Evolutionary conservation across 2,329 filamentous ascomycete genomes (phyloP), one percentile per base, ranked within the genome.

Genomic region (Aspergillus alliaceus): DNA sequence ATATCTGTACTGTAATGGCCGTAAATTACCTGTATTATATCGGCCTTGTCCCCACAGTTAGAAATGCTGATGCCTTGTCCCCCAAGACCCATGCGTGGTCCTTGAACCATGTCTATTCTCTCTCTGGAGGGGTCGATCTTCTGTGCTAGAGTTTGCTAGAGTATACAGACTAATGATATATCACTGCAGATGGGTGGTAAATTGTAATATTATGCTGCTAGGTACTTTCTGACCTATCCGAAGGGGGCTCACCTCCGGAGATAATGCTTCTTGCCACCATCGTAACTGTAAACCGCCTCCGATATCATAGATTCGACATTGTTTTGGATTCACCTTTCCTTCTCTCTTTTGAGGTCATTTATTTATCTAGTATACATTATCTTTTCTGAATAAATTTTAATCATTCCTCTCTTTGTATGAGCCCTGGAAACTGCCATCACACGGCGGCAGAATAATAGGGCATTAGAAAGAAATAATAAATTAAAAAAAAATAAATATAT

Each of bases 41-140:
- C 44, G 44, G 18, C 11, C 44, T 27, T 27, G 32, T 52, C 49
- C 42, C 58, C 54, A 53, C 52, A 58, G 48, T 37, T 22, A 18
- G 35, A 60, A 55, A 60, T 29, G 48, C 37, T 51, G 58, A 55
- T 58, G 58, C 55, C 55, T 60, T 58, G 57, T 18, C 50, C 50
- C 49, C 54, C 49, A 52, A 52, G 55, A 52, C 35, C 51, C 40
- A 27, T 40, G 49, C 42, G 22, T 29, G 51, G 29, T 8, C 27
- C 12, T 32, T 39, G 39, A 32, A 32, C 51, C 51, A 46, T 53
- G 37, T 46, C 40, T 44, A 11, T 25, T n/a, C n/a, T n/a, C n/a
- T n/a, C n/a, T n/a, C n/a, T n/a, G n/a, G n/a, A n/a, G 27, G 51
- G 31, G 27, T 6, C 44, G 20, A 34, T 22, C 25, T 37, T 31